phyloP scores from a whole-genome alignment of 176 grass and related monocot species.

The Ampelocalamus luodianensis region DNA sequence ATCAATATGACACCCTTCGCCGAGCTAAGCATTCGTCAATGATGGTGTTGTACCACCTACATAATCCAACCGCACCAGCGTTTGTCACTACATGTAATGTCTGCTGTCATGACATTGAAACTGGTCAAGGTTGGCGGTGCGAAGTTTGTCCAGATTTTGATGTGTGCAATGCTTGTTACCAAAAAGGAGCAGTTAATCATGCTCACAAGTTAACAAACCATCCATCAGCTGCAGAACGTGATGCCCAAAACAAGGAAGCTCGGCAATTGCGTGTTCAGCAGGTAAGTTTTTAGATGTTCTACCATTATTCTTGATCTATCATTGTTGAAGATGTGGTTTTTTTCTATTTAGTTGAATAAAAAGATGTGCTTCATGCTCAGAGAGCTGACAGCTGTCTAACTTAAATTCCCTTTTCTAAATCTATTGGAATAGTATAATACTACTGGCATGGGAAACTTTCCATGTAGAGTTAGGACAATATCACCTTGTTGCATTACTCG shows the following conservation, averaged over 20 bases:
- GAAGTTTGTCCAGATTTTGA: slow-evolving; percentile 99
- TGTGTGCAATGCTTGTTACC: slow-evolving; percentile 87
- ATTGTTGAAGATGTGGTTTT: slow-evolving; percentile 18
- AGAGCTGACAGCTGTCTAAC: background rate
- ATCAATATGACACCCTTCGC: slow-evolving; percentile 98
- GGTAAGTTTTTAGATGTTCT: slow-evolving; percentile 55
- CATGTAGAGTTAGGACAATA: background rate
- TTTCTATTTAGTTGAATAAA: slow-evolving; percentile 16
- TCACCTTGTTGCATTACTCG: background rate
- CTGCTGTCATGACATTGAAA: slow-evolving; percentile 93
- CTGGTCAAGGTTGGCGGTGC: slow-evolving; percentile 97
- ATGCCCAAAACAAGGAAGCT: slow-evolving; percentile 98
- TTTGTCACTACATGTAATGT: slow-evolving; percentile 95
- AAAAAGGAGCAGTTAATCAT: slow-evolving; percentile 89
- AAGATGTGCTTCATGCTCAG: background rate
- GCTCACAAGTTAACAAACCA: slow-evolving; percentile 90
- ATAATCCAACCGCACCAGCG: slow-evolving; percentile 96
- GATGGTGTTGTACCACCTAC: slow-evolving; percentile 99
- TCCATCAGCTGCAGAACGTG: slow-evolving; percentile 76
- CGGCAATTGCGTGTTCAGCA: slow-evolving; percentile 89
- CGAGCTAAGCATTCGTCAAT: slow-evolving; percentile 99
- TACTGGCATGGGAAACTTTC: background rate
- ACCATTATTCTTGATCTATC: slow-evolving; percentile 1
- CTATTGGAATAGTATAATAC: slow-evolving; percentile 30
- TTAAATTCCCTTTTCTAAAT: slow-evolving; percentile 18